Base-by-base conservation (phyloP, 345 rosid species). In the Gossypium herbaceum region DNA sequence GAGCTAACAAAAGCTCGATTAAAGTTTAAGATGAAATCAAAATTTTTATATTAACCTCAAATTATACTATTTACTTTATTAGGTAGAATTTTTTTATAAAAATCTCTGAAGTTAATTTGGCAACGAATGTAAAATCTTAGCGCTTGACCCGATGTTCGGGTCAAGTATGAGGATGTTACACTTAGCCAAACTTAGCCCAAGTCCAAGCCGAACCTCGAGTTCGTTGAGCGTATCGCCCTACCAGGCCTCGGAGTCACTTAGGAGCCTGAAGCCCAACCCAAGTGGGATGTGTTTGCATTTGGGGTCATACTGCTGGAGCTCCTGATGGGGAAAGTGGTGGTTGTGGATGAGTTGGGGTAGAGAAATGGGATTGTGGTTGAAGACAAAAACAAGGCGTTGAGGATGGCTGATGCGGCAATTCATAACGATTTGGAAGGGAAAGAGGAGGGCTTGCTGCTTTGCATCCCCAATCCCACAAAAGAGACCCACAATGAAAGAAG, bases 401-500 rank as follows among this genome's bases (percentile, higher is more conserved):
- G 94, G 80, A 86, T 89, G 88, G 90, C 87, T 9, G 97, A 94
- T 12, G 84, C 39, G 67, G 88, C 84, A 3, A 93, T 95, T 44
- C 87, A 97, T 9, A 84, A 67, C 61, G 98, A 95, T 34, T 52
- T 95, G 83, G 99, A 91, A 60, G 99, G 96, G 8, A 93, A 84
- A 75, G 98, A 90, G 70, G 96, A 91, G 47, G 88, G 86, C n/a
- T 86, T 93, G 77, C 73, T 93, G 88, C 82, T 94, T 0, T 91
- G 96, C 97, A 25, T 91, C 93, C 27, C 97, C 92, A 5, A 20
- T 88, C 29, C 89, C 98, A 15, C 98, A 91, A 25, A 91, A 85
- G 86, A 95, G 99, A 80, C 99, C 98, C 2, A 12, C 83, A 12
- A 90, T 95, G 85, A 95, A 90, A 84, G 97, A 95, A 73, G 93